Conservation (phyloP, 2,329 filamentous ascomycete species). For the Xylaria sp. region DNA sequence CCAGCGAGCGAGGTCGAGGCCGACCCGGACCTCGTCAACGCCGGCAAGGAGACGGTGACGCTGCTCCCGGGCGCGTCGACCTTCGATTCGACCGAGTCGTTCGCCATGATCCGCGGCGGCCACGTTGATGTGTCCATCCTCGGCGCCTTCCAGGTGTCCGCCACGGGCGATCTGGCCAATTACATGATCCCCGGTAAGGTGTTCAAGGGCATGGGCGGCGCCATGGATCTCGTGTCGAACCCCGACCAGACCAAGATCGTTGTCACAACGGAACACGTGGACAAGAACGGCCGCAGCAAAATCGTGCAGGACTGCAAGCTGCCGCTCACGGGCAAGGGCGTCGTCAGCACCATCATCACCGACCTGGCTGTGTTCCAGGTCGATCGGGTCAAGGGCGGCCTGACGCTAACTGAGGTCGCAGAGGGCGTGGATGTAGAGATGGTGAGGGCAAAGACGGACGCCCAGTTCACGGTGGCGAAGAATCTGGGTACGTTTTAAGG, state of each 20-base stretch:
- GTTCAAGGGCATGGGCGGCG: constrained; percentile 85
- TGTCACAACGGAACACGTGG: constrained; percentile 71
- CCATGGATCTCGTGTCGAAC: constrained; percentile 76
- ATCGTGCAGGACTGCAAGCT: constrained; percentile 67
- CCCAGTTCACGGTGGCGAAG: constrained; percentile 67
- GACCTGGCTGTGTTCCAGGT: constrained; percentile 77
- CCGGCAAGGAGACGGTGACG: constrained; percentile 86
- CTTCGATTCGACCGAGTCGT: constrained; percentile 82
- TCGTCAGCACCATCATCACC: constrained; percentile 75
- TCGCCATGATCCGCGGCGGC: constrained; percentile 85
- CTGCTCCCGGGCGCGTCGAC: constrained; percentile 76
- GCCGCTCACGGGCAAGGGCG: constrained; percentile 68
- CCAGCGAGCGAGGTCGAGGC: constrained; percentile 69
- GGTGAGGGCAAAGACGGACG: constrained; percentile 72
- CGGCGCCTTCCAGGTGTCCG: constrained; percentile 80
- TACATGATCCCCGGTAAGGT: constrained; percentile 91
- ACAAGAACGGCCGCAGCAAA: constrained; percentile 71
- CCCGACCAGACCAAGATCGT: constrained; percentile 75
- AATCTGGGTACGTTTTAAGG: constrained; percentile 54
- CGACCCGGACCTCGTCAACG: constrained; percentile 83
- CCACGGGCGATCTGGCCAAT: constrained; percentile 80
- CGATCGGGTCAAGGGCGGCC: constrained; percentile 63
- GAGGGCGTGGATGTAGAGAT: constrained; percentile 72
- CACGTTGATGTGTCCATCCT: constrained; percentile 85
- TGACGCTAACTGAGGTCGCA: constrained; percentile 74